Evolutionary conservation across 169 alveolate species (phyloP).

Genomic region (Cryptosporidium ryanae): DNA sequence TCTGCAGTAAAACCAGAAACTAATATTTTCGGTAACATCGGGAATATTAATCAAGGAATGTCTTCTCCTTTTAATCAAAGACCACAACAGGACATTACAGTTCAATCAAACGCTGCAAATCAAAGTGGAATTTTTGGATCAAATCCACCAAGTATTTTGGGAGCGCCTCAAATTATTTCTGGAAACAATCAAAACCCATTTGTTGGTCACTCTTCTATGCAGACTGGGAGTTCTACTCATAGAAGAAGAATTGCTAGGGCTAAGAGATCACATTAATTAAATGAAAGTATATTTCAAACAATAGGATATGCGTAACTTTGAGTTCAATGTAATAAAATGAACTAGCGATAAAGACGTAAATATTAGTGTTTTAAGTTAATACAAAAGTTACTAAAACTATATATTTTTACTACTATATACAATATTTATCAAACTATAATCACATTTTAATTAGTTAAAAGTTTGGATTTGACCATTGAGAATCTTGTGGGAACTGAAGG

Average conservation of each 20-base stretch:
- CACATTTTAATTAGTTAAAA: not conserved
- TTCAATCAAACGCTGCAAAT: not conserved
- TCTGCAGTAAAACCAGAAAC: conserved; percentile 18
- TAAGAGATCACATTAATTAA: conserved; percentile 51
- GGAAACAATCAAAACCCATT: conserved; percentile 33
- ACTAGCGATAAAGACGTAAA: too few species aligned
- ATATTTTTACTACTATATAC: not conserved
- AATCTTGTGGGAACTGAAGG: conserved; percentile 62
- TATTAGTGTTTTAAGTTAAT: not conserved
- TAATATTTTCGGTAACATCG: conserved; percentile 16
- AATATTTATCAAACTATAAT: conserved; percentile 29
- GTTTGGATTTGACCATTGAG: conserved; percentile 74
- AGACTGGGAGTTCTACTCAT: conserved; percentile 39
- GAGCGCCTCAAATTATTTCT: conserved; percentile 10
- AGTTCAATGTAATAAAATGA: too few species aligned
- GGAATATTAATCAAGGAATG: not conserved
- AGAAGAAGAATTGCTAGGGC: conserved; percentile 74
- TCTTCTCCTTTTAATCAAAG: conserved; percentile 28
- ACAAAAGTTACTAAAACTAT: not conserved
- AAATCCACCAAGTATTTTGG: conserved; percentile 16
- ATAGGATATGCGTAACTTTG: too few species aligned
- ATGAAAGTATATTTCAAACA: too few species aligned
- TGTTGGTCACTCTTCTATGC: conserved; percentile 62
- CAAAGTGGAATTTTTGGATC: conserved; percentile 47
- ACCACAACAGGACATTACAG: not conserved